Evolutionary conservation across 129 eudicot genomes (phyloP), one percentile per base, ranked within the genome.

Genomic region (Flaveria brownii): DNA sequence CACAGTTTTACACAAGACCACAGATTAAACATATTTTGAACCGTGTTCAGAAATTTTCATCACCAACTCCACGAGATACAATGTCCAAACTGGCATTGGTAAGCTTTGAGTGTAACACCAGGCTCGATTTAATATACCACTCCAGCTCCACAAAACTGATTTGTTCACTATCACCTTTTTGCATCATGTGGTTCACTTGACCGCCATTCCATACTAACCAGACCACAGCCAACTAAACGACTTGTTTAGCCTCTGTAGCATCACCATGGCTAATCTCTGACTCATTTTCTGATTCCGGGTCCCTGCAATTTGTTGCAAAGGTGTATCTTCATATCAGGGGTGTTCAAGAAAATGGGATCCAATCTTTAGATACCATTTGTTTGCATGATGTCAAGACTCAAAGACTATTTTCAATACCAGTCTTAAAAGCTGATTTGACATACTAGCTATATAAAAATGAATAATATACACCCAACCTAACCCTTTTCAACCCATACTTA

Each of bases 271-370:
- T 72, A 66, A 36, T 52, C 50, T 64, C 69, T 2, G 50, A 45
- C 68, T 65, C 79, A n/a, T 73, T 43, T 56, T 41, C 74, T 9
- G 28, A 30, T 64, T 73, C 75, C 13, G 61, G 18, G 42, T 66
- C 73, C 79, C 83, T 80, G 74, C 79, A 65, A 65, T 6, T 73
- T 55, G 46, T 52, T 4, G 62, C 41, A 80, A 51, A 64, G 33
- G 23, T 43, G 50, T 62, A 52, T 7, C 23, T 22, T 4, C 63
- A 18, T 62, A 22, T 72, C 12, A 22, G 0, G 23, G 25, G 54
- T 70, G 75, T 56, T 20, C 9, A 47, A 26, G 73, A 46, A 78
- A 59, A 42, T 14, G 45, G 41, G 47, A 73, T 20, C 9, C 13
- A 10, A 13, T 7, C 13, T 17, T 46, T 17, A 47, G 51, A 75